Percentiles rank a stretch among this genome's conserved stretches.
These are phyloP conservation scores for Paecilomyces fulvus DNA, from an alignment of 2,329 filamentous ascomycete species.

Conservation along the genomic window DNA sequence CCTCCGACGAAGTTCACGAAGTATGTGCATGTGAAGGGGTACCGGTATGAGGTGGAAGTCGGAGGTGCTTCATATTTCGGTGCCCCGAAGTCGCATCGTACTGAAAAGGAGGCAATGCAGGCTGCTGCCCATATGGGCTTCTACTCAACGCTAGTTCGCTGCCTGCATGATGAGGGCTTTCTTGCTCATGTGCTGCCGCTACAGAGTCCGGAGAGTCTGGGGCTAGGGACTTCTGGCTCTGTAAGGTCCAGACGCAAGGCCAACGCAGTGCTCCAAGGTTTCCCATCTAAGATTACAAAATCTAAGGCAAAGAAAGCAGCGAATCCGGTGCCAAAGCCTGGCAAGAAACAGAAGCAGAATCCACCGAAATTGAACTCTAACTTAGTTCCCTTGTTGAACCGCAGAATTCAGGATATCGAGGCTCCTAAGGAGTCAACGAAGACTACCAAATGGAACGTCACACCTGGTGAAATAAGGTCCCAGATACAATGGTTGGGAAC, in stretches of 20 bases:
- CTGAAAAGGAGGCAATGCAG: constrained; percentile 18
- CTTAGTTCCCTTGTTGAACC: constrained; percentile 11
- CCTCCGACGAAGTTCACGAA: constrained; percentile 13
- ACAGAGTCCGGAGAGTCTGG: not conserved
- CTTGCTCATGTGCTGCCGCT: constrained; percentile 4
- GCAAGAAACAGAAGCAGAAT: not conserved
- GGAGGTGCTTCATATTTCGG: constrained; percentile 12
- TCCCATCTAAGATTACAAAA: not conserved
- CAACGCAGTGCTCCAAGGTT: not conserved
- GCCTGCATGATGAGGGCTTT: constrained; percentile 1
- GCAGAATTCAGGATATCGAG: constrained; percentile 10
- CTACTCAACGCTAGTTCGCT: constrained; percentile 13
- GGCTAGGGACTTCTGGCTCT: not conserved
- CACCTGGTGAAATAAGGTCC: constrained; percentile 7
- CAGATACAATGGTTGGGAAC: constrained; percentile 5
- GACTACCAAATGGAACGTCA: constrained; percentile 12
- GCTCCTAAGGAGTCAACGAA: constrained; percentile 1
- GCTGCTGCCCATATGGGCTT: constrained; percentile 20
- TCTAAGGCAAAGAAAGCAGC: not conserved
- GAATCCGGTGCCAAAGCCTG: not conserved
- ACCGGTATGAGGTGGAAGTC: constrained; percentile 20
- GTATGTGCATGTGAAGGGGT: constrained; percentile 14
- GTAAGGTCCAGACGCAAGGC: not conserved
- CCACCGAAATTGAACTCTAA: constrained; percentile 7
- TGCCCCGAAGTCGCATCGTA: constrained; percentile 11